Base-by-base conservation (phyloP, 164 flowering plant genomes). In the Warburgia ugandensis region DNA sequence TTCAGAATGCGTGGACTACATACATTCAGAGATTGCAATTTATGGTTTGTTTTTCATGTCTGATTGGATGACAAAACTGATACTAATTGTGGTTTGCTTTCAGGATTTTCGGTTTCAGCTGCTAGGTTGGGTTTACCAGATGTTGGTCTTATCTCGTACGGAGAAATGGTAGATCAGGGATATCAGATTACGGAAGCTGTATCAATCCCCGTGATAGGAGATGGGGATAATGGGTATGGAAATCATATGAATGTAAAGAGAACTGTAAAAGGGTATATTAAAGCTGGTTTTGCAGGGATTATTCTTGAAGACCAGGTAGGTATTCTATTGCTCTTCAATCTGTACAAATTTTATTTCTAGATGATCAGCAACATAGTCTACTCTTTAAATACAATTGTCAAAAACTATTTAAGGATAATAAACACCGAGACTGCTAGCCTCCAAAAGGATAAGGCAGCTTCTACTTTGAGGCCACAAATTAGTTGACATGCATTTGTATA, bases 181-280 rank as follows among this genome's bases (percentile, higher is more conserved):
- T 73, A 44, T 54, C 81, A 73, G 41, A 92, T 92, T 22, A 88
- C 96, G 1, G 71, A 78, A 55, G 83, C 95, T 38, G 88, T 83
- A 19, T 78, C 96, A 0, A 87, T 92, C 48, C 96, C 98, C 29
- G 89, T 92, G 4, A 87, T 92, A 61, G 98, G 98, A 19, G 96
- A 92, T 77, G 98, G 78, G 25, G 96, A 88, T 58, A 92, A 87
- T 73, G 98, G 98, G 25, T 92, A 87, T 70, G 98, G 98, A 26
- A 87, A 92, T 75, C 86, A 86, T 44, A 87, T 87, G 91, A 92
- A 83, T 70, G 91, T 92, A n/a, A 92, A 92, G 71, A 85, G 98
- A 73, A 92, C 98, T 62, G 83, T 87, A 41, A 83, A 73, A 72
- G 96, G 86, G 58, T 92, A 67, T 52, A 81, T 85, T 29, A 68